Base-by-base conservation (phyloP, 192 early-diverging fungal species). In the Linderina pennispora region DNA sequence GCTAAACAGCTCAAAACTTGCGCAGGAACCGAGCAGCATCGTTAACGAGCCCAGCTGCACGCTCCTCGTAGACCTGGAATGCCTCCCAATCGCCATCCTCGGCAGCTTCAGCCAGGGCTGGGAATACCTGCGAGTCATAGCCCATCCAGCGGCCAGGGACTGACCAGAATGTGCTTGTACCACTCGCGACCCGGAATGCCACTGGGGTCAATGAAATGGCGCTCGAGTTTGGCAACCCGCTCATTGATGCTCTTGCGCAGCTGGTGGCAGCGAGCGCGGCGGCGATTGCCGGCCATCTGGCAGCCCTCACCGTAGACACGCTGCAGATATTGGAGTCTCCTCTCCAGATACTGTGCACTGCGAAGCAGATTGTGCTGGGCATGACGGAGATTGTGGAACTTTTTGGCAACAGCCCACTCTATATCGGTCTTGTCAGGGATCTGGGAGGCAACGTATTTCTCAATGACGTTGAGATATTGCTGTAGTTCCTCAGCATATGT, bases 91-190 rank as follows among this genome's bases (percentile, higher is more conserved):
- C 50, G 14, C 43, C 53, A 8, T 69, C 52, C 34, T 65, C 75
- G 1, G 69, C 41, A 23, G 75, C 68, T 37, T 82, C 82, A 0
- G 59, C 51, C 36, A 84, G 62, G 7, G 68, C 69, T 3, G 82
- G 80, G 32, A 82, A 77, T 8, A 58, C 34, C 54, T 77, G 73
- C 13, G 69, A 42, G 13, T 44, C 61, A 25, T 81, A 78, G 23
- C 76, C 77, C 16, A 62, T 46, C 75, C 67, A 79, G 15, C 70
- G 51, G 13, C 74, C 78, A 3, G 83, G 83, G 2, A n/a, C 79
- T 69, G 34, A 77, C 67, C 1, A 85, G 50, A 1, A 71, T 58
- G 38, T 85, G 83, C 26, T 80, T 77, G 55, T 72, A 82, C 83
- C 83, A 85, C 21, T 57, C 51, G 32, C 79, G 76, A 1, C 73